Evolutionary conservation across 768 basidiomycete genomes (phyloP).

Genomic region (Neoboletus magnificus): DNA sequence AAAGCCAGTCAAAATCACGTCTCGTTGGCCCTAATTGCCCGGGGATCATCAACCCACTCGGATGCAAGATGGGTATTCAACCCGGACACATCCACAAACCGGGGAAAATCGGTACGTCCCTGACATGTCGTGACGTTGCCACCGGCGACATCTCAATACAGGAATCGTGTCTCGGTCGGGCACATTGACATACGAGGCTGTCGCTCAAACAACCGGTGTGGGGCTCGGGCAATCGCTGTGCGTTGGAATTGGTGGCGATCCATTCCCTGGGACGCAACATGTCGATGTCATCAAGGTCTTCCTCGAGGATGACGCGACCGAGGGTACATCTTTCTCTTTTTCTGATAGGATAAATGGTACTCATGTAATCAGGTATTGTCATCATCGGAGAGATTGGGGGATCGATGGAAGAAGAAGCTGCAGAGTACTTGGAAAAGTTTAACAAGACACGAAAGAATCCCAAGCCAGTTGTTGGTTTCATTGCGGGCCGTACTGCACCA

Average conservation of each 20-base stretch:
- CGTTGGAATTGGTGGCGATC: slow-evolving; percentile 96
- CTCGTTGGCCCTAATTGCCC: slow-evolving; percentile 99
- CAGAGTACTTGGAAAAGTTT: slow-evolving; percentile 89
- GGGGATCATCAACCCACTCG: slow-evolving; percentile 93
- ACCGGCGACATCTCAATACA: slow-evolving; percentile 24
- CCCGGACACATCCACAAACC: slow-evolving; percentile 97
- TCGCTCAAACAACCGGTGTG: slow-evolving; percentile 92
- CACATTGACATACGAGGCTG: slow-evolving; percentile 97
- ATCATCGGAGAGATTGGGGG: slow-evolving; percentile 99
- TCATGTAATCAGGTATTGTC: slow-evolving; percentile 69
- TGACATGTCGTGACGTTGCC: not conserved
- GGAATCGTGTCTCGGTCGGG: slow-evolving; percentile 95
- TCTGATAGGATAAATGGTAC: not conserved
- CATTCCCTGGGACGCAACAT: slow-evolving; percentile 95
- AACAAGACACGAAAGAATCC: slow-evolving; percentile 85
- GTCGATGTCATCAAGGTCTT: slow-evolving; percentile 95
- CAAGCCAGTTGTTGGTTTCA: slow-evolving; percentile 97
- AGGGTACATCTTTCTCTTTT: slow-evolving; percentile 50
- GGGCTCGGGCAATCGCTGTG: slow-evolving; percentile 96
- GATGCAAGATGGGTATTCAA: slow-evolving; percentile 99
- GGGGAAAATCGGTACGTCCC: slow-evolving; percentile 80
- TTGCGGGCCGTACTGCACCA: slow-evolving; percentile 96
- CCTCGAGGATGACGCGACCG: slow-evolving; percentile 89
- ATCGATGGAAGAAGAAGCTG: slow-evolving; percentile 99
- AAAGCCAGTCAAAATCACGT: slow-evolving; percentile 89